phyloP scores from a whole-genome alignment of 1,139 yeast genomes.

The Pneumocystis sp. region DNA sequence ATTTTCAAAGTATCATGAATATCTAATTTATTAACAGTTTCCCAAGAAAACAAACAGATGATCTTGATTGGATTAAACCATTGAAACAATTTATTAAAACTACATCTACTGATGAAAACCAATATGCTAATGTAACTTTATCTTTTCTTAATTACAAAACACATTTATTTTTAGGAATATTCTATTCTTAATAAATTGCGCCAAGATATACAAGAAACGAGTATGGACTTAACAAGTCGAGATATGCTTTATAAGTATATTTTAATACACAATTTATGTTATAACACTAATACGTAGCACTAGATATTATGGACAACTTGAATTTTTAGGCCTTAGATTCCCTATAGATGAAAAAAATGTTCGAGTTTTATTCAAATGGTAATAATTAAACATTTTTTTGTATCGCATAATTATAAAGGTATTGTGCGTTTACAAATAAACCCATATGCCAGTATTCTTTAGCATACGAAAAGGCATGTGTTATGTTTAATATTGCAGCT shows the following conservation, averaged over 20 bases:
- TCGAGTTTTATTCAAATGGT: slow-evolving; percentile 27
- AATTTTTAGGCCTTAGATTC: slow-evolving; percentile 59
- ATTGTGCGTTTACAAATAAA: slow-evolving; percentile 47
- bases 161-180: slow-evolving; percentile 50
- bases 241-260: neutral
- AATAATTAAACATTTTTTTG: slow-evolving; percentile 45
- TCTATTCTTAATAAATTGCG: slow-evolving; percentile 44
- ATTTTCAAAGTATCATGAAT: neutral
- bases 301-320: slow-evolving; percentile 68
- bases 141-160: slow-evolving; percentile 21
- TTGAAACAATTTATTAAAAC: slow-evolving; percentile 44
- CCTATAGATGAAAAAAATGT: slow-evolving; percentile 32
- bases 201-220: slow-evolving; percentile 49
- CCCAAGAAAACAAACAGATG: slow-evolving; percentile 42
- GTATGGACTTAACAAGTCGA: slow-evolving; percentile 36
- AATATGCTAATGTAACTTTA: slow-evolving; percentile 35
- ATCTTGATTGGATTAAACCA: slow-evolving; percentile 52
- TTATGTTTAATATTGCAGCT: slow-evolving; percentile 61
- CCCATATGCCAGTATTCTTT: slow-evolving; percentile 49
- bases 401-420: slow-evolving; percentile 31
- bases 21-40: slow-evolving; percentile 15
- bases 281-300: neutral
- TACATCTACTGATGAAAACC: slow-evolving; percentile 48
- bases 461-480: slow-evolving; percentile 81
- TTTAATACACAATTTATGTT: neutral